Evolutionary conservation across 306 rosid species (phyloP).

Genomic region (Cucurbita moschata): DNA sequence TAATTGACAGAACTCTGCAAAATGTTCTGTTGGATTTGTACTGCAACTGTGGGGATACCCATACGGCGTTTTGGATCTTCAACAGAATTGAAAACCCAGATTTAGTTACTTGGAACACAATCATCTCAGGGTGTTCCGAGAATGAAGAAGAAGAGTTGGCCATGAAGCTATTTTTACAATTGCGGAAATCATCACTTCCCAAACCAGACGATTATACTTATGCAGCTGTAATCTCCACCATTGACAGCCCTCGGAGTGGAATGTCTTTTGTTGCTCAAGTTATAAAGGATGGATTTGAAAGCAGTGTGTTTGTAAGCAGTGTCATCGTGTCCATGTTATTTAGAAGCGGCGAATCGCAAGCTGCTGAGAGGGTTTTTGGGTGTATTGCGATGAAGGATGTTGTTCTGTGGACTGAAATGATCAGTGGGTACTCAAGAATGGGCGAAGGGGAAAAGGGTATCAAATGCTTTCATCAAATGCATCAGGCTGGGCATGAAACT

Average conservation of each 20-base stretch:
- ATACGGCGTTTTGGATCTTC: conserved; percentile 34
- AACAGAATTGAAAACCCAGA: conserved; percentile 30
- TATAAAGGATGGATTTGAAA: conserved; percentile 41
- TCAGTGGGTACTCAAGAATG: conserved; percentile 46
- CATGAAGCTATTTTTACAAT: conserved; percentile 34
- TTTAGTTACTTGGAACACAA: conserved; percentile 78
- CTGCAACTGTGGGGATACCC: conserved; percentile 43
- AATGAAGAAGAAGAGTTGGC: conserved; percentile 49
- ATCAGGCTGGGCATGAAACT: conserved; percentile 25
- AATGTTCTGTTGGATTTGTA: conserved; percentile 77
- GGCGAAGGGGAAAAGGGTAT: conserved; percentile 35
- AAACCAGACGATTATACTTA: conserved; percentile 64
- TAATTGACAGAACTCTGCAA: conserved; percentile 42
- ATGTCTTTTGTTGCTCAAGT: conserved; percentile 61
- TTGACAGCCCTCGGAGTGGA: conserved; percentile 27
- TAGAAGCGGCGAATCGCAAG: conserved; percentile 39
- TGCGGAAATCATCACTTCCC: conserved; percentile 19
- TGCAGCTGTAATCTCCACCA: conserved; percentile 45
- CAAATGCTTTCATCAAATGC: conserved; percentile 42
- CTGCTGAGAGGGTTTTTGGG: conserved; percentile 36
- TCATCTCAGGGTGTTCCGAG: conserved; percentile 59
- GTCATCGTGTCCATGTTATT: conserved; percentile 64
- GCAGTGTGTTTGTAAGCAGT: conserved; percentile 52
- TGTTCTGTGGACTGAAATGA: conserved; percentile 82
- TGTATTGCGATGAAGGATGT: conserved; percentile 44